A percentile compares a stretch with the other conserved stretches of the same genome.
Evolutionary conservation across 805 yeast genomes (phyloP).

Genomic region (Metschnikowia orientalis): DNA sequence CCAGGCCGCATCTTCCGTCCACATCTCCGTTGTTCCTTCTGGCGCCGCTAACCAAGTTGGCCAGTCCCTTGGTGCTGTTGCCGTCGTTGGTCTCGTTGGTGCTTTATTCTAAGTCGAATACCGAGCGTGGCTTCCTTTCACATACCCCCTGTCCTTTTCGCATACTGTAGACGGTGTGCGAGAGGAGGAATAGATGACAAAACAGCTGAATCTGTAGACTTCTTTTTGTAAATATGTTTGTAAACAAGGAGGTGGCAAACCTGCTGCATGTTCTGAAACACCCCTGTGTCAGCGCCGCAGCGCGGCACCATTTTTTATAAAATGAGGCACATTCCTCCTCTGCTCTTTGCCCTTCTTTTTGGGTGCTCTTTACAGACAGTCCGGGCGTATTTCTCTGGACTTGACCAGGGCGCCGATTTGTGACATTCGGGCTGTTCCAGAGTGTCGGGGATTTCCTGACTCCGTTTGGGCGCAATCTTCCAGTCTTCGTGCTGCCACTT

Average conservation of each 20-base stretch:
- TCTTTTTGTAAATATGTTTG: no score
- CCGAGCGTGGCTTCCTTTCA: no score
- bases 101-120: conserved; percentile 25
- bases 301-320: not conserved
- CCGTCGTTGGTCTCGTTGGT: conserved; percentile 38
- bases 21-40: conserved; percentile 7
- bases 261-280: not conserved
- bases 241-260: not conserved
- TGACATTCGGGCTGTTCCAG: no score
- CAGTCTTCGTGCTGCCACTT: no score
- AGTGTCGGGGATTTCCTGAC: no score
- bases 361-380: no score
- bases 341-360: no score
- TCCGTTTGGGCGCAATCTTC: no score
- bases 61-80: conserved; percentile 35
- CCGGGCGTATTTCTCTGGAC: no score
- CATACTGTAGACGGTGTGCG: conserved; percentile 3
- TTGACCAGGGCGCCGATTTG: no score
- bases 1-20: conserved; percentile 1
- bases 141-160: conserved; percentile 3
- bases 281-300: conserved; percentile 1
- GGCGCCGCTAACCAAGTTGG: conserved; percentile 24
- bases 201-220: no score
- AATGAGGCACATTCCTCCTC: no score
- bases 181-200: not conserved